A percentile compares a stretch with the other conserved stretches of the same genome.
Conservation (phyloP, 768 basidiomycete species). For the Rhizopogon salebrosus region DNA sequence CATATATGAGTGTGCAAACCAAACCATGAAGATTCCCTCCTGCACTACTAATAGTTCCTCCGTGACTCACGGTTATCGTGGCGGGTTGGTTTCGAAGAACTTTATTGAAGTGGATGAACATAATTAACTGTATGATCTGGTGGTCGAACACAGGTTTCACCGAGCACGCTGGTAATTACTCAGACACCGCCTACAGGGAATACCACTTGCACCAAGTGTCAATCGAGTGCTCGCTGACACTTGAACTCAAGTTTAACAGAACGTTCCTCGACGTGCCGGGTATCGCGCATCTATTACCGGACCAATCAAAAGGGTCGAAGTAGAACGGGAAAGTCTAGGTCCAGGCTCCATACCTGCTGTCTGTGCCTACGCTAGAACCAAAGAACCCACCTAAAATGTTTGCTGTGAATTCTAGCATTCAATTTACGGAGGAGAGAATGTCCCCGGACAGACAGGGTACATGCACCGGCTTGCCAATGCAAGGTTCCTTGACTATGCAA, state of each 20-base stretch:
- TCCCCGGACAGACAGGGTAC: background rate
- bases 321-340: background rate
- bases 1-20: background rate
- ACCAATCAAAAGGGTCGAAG: background rate
- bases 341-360: too few relatives aligned
- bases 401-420: background rate
- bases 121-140: too few relatives aligned
- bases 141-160: background rate
- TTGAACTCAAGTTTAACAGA: background rate
- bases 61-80: background rate
- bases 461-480: background rate
- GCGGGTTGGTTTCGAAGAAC: background rate
- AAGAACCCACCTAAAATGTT: background rate
- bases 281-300: background rate
- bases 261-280: background rate
- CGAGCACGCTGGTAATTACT: too few relatives aligned
- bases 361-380: background rate
- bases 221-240: background rate
- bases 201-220: too few relatives aligned
- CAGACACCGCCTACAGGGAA: too few relatives aligned
- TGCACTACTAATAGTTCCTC: background rate
- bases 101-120: background rate
- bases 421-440: background rate
- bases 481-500: background rate
- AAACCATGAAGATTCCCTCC: background rate